These are phyloP conservation scores for Penicillium brasilianum DNA, from an alignment of 2,329 filamentous ascomycete genomes.

Conservation along the genomic window DNA sequence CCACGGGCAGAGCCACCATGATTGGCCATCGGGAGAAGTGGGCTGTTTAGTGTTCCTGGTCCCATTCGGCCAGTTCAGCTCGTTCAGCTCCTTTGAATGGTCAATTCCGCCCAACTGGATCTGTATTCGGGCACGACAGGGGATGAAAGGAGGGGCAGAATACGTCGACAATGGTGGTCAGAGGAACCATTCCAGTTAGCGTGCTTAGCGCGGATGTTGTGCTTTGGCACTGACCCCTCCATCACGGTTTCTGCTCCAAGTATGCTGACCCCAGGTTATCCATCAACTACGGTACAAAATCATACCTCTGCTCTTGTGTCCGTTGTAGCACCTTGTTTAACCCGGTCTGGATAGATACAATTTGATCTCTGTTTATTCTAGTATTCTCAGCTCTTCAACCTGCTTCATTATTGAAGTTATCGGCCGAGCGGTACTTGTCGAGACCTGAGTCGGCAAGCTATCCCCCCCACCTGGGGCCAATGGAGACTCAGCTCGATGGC, in stretches of 20 bases:
- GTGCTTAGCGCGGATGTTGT: background rate
- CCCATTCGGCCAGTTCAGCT: background rate
- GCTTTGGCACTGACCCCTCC: background rate
- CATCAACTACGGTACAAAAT: background rate
- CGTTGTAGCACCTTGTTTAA: background rate
- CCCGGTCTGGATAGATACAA: background rate
- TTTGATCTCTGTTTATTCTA: no score
- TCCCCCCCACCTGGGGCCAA: constrained; percentile 32
- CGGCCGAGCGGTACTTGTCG: constrained; percentile 28
- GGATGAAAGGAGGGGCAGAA: background rate
- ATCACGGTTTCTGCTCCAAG: background rate
- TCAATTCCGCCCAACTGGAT: background rate
- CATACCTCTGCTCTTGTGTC: background rate
- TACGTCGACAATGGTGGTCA: background rate
- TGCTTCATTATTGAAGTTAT: constrained; percentile 21
- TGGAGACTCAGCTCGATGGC: constrained; percentile 37
- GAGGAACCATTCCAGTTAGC: background rate
- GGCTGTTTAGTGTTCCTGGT: constrained; percentile 33
- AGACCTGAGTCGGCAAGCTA: constrained; percentile 32
- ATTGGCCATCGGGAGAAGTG: constrained; percentile 36
- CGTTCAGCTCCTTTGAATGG: background rate
- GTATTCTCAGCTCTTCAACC: background rate
- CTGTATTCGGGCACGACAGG: no score
- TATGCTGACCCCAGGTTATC: background rate
- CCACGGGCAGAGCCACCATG: constrained; percentile 32